Base-by-base conservation (phyloP, 495 filamentous ascomycete genomes). In the Penicillium malachiteum region DNA sequence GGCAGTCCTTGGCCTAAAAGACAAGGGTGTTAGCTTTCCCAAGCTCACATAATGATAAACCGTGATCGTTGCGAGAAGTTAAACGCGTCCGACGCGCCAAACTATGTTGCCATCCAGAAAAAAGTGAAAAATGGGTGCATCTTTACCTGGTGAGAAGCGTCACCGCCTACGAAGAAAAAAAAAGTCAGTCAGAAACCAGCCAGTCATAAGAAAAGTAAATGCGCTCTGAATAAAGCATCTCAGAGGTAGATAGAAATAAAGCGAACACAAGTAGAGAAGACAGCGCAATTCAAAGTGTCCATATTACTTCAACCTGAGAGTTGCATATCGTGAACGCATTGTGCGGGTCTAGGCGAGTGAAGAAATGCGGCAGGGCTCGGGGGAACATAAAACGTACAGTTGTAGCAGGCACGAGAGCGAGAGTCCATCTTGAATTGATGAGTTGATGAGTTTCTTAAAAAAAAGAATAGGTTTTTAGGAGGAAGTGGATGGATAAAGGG, bases 1-100 rank as follows among this genome's bases (percentile, higher is more conserved):
- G 92, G 82, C 93, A 97, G 64, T 97, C 93, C 66, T 92, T 91
- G 62, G 92, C 90, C 88, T 90, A 63, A 35, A 40, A 57, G 11
- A 47, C 3, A 44, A 40, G 34, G 5, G 18, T 9, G 37, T 43
- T n/a, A 50, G 7, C 18, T 32, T 59, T 33, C 4, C 21, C 21
- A 26, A 26, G 21, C 21, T 26, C 4, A 4, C 21, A 26, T 26
- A 26, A 26, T 26, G 21, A 26, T 26, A 4, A 4, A 26, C 21
- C 21, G 21, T 1, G 4, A 26, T 26, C 21, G 21, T 26, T 26
- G 21, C 21, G 1, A 26, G 21, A 26, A 26, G 21, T 26, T 26
- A 26, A 26, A 26, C 21, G 21, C 21, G 21, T 26, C 4, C 21
- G 21, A 26, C 21, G 21, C 21, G 21, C 21, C 21, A 26, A 26